These are phyloP conservation scores for Lasiodiplodia theobromae DNA, from an alignment of 2,329 filamentous ascomycete species.

Conservation along the genomic window DNA sequence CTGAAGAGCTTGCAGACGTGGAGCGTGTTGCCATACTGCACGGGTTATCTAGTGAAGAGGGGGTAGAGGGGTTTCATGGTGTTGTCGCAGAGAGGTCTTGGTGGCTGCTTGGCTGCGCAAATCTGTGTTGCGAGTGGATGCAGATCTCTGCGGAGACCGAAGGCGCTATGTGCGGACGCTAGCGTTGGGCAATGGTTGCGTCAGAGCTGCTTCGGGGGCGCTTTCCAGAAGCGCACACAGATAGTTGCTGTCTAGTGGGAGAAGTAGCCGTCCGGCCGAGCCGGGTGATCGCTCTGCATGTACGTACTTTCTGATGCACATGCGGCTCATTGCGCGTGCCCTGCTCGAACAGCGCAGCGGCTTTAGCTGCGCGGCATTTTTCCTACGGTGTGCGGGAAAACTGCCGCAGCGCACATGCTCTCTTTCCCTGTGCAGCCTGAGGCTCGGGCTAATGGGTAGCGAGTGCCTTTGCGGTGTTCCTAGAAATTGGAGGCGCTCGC, in stretches of 20 bases:
- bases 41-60: conserved; percentile 47
- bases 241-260: background rate
- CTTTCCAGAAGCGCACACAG: background rate
- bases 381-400: conserved; percentile 15
- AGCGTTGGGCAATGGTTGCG: background rate
- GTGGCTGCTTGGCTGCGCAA: conserved; percentile 10
- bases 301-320: background rate
- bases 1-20: conserved; percentile 48
- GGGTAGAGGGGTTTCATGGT: conserved; percentile 7
- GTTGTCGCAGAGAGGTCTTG: background rate
- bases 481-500: background rate
- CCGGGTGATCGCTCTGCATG: conserved; percentile 4
- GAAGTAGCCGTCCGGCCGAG: conserved; percentile 15
- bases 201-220: background rate
- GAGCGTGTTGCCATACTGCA: conserved; percentile 44
- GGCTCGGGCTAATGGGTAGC: conserved; percentile 17
- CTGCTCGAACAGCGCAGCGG: background rate
- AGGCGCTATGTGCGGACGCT: conserved; percentile 10
- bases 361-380: conserved; percentile 14
- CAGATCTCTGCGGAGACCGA: background rate
- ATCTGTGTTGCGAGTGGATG: background rate
- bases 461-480: background rate
- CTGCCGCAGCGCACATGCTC: background rate
- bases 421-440: background rate
- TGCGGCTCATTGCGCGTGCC: conserved; percentile 14